Evolutionary conservation across 495 filamentous ascomycete genomes (phyloP).

Genomic region (Xylaria longipes): DNA sequence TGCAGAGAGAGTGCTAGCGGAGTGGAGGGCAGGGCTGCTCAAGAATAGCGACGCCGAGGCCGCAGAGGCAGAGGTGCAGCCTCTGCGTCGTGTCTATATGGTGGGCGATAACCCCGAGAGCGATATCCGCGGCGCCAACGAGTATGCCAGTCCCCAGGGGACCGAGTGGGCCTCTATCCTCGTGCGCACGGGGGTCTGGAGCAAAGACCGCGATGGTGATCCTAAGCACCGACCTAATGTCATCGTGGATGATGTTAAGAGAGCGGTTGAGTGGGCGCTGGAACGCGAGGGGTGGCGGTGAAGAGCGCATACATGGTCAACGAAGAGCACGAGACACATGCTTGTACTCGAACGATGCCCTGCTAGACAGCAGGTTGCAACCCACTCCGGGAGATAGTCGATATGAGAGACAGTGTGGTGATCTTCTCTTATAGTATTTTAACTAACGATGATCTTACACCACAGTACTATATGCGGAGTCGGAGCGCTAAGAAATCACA

Average conservation of each 20-base stretch:
- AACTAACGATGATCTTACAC: background rate
- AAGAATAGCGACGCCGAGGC: slow-evolving; percentile 38
- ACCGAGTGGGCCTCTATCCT: slow-evolving; percentile 82
- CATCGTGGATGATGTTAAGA: slow-evolving; percentile 68
- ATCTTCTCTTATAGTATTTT: background rate
- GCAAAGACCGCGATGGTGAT: slow-evolving; percentile 51
- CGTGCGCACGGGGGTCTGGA: slow-evolving; percentile 85
- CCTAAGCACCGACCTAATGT: slow-evolving; percentile 53
- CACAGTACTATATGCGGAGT: background rate
- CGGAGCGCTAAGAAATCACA: too few relatives aligned
- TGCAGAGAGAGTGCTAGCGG: slow-evolving; percentile 74
- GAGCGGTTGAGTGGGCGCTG: slow-evolving; percentile 52
- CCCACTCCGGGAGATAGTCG: background rate
- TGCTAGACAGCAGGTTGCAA: background rate
- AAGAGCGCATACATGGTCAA: slow-evolving; percentile 7
- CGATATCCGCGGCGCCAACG: slow-evolving; percentile 91
- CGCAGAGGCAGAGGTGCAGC: slow-evolving; percentile 17
- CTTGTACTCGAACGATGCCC: background rate
- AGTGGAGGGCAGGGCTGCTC: slow-evolving; percentile 60
- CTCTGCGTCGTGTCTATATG: slow-evolving; percentile 82
- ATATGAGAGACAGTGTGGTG: background rate
- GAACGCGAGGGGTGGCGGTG: slow-evolving; percentile 48
- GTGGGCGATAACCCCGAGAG: slow-evolving; percentile 96
- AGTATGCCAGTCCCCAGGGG: slow-evolving; percentile 66
- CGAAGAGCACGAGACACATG: background rate